Conservation (phyloP, 768 basidiomycete genomes). For the Mycena maculata region DNA sequence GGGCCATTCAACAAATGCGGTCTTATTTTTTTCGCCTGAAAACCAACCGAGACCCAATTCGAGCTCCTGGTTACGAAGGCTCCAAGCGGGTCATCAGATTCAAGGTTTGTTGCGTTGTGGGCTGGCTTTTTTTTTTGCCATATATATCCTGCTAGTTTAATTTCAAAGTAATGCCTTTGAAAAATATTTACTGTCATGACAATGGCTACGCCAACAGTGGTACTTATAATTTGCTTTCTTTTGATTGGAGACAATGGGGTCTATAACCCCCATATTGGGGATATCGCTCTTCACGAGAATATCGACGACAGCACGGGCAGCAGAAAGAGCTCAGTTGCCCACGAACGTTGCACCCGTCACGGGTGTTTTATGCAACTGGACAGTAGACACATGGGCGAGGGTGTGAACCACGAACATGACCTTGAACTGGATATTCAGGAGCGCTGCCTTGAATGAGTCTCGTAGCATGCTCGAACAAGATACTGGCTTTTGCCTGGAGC, state of each 20-base stretch:
- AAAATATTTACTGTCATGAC: no score
- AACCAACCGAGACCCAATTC: no score
- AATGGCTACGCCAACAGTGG: no score
- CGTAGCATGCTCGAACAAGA: conserved; percentile 40
- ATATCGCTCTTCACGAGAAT: conserved; percentile 23
- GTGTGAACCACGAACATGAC: conserved; percentile 39
- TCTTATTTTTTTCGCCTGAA: no score
- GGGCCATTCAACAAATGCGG: no score
- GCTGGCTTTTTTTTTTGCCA: no score
- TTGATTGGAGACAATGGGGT: conserved; percentile 32
- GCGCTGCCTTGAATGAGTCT: conserved; percentile 17
- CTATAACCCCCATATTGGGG: conserved; percentile 19
- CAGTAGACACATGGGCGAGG: conserved; percentile 40
- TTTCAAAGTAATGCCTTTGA: no score
- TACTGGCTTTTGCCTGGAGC: conserved; percentile 21
- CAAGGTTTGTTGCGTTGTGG: no score
- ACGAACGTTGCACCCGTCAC: conserved; percentile 24
- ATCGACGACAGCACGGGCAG: conserved; percentile 22
- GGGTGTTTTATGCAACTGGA: conserved; percentile 41
- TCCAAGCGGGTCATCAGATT: no score
- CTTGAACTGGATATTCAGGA: conserved; percentile 22
- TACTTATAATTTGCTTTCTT: no score
- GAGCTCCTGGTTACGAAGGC: no score
- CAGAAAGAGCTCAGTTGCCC: conserved; percentile 7
- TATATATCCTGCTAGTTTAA: no score